Evolutionary conservation across 2,329 filamentous ascomycete genomes (phyloP), one percentile per base, ranked within the genome.

Genomic region (Stenocarpella maydis): DNA sequence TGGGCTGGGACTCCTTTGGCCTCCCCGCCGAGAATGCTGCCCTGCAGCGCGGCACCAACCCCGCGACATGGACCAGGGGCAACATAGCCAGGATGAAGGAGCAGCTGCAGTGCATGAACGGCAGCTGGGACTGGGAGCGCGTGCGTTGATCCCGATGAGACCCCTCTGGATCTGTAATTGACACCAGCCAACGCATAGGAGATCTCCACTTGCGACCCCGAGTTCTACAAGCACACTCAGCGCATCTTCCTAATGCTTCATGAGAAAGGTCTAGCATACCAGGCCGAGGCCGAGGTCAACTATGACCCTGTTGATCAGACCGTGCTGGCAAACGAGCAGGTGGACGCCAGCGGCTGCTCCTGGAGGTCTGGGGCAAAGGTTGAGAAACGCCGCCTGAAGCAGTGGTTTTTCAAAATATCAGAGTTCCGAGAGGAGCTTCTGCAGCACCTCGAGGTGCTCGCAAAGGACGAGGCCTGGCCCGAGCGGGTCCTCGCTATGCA

Each of bases 1-100:
- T 97, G 87, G 94, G 94, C 14, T 97, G 94, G 94, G 94, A 97
- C 83, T 92, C 93, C 6, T 97, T 97, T 81, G 94, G 94, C 2
- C 82, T 97, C 68, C 94, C 94, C 14, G 94, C 94, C 52, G 94
- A 97, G 80, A 97, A 97, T 81, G 94, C 94, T 21, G 94, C 94
- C 10, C 92, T 97, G 69, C 93, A 97, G 80, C 85, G 91, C 71
- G 92, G 93, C 15, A 86, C 95, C 71, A 88, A 92, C 75, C 94
- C 94, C 1, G 91, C 87, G 9, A 84, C 84, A 9, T 97, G 94
- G 94, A 97, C 94, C 0, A 86, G 85, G 76, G 83, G 85, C 74
- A 97, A 97, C 76, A 97, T 97, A 74, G 84, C 84, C 47, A 90
- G 88, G 75, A 97, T 97, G 94, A 97, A 94, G 83, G 84, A 88